These are phyloP conservation scores for Trichoderma endophyticum DNA, from an alignment of 2,329 filamentous ascomycete genomes.

Conservation along the genomic window DNA sequence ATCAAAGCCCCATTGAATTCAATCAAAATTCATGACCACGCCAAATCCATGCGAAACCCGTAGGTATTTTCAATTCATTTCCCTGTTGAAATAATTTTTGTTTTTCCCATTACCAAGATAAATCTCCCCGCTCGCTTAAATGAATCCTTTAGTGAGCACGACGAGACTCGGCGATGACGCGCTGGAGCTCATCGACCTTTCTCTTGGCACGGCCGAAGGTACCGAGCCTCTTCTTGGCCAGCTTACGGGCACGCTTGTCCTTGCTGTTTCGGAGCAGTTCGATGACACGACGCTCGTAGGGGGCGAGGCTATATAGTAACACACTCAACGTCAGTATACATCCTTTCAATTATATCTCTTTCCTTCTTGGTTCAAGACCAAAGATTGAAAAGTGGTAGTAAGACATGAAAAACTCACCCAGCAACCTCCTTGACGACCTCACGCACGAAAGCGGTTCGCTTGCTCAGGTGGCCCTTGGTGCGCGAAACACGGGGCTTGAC, in stretches of 20 bases:
- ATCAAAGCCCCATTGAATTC: constrained; percentile 12
- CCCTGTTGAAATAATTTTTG: background rate
- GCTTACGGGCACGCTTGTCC: constrained; percentile 98
- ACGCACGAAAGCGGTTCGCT: constrained; percentile 94
- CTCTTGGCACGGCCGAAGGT: constrained; percentile 98
- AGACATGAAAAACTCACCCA: constrained; percentile 59
- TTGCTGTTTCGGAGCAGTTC: constrained; percentile 98
- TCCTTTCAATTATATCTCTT: background rate
- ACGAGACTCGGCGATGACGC: constrained; percentile 95
- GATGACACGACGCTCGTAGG: constrained; percentile 98
- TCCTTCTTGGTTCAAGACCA: background rate
- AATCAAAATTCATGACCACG: constrained; percentile 35
- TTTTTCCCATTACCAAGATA: background rate
- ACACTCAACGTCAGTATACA: background rate
- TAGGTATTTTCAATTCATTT: constrained; percentile 7
- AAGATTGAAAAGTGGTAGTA: background rate
- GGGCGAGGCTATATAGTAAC: constrained; percentile 64
- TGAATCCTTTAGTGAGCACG: constrained; percentile 53
- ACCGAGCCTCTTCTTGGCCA: constrained; percentile 99
- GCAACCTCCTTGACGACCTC: constrained; percentile 98
- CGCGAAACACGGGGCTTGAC: constrained; percentile 74
- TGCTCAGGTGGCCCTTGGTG: constrained; percentile 94
- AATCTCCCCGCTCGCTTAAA: background rate
- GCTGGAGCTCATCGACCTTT: constrained; percentile 99
- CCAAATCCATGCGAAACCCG: constrained; percentile 35